These are phyloP conservation scores for Coemansia sp. DNA, from an alignment of 192 early-diverging fungal species.

Conservation along the genomic window DNA sequence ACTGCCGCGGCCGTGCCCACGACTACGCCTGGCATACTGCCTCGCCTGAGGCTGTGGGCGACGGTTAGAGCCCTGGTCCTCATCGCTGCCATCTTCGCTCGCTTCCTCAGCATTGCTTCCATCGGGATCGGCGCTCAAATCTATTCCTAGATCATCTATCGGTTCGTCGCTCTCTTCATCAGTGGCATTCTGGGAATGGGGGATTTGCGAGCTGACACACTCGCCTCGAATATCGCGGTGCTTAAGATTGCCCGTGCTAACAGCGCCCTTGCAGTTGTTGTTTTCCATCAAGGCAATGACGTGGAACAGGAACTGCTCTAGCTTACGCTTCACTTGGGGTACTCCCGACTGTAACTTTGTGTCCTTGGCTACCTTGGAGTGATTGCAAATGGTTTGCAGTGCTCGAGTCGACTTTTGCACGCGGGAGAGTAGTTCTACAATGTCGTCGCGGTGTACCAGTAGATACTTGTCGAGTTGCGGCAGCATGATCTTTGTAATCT, in stretches of 20 bases:
- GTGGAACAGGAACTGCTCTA: constrained; percentile 76
- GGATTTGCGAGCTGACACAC: constrained; percentile 72
- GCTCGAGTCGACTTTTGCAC: constrained; percentile 57
- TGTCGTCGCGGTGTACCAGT: constrained; percentile 25
- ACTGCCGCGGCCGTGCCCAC: neutral
- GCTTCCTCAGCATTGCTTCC: constrained; percentile 4
- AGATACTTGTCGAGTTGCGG: constrained; percentile 43
- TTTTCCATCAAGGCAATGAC: constrained; percentile 75
- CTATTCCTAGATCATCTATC: constrained; percentile 9
- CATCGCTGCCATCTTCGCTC: neutral
- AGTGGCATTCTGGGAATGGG: constrained; percentile 14
- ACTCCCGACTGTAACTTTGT: constrained; percentile 65
- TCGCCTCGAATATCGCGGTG: constrained; percentile 73
- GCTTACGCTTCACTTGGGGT: constrained; percentile 67
- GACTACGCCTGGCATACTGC: neutral
- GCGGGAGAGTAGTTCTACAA: constrained; percentile 27
- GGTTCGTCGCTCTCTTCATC: constrained; percentile 23
- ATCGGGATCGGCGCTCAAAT: constrained; percentile 9
- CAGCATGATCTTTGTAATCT: constrained; percentile 35
- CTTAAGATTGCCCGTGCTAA: constrained; percentile 66
- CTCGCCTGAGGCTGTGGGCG: neutral
- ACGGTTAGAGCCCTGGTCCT: neutral
- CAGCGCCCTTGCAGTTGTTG: constrained; percentile 62
- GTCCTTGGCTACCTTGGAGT: constrained; percentile 76
- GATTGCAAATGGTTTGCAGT: constrained; percentile 72